phyloP scores from a whole-genome alignment of 1,284 basidiomycete species.

The Stereum hirsutum region DNA sequence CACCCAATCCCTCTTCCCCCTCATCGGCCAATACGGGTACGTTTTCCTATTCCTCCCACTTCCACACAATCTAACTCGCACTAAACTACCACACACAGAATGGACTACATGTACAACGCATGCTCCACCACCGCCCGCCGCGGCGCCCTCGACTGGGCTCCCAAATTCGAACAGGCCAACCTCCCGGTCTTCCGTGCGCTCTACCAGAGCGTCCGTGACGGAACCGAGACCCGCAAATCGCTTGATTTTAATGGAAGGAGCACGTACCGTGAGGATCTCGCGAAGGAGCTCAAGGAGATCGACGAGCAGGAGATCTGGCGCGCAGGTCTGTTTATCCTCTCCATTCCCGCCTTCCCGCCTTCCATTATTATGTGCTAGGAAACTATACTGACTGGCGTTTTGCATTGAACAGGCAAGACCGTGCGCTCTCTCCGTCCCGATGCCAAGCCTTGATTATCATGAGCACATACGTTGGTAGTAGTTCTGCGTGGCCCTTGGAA shows the following conservation, averaged over 20 bases:
- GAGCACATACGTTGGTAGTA: background rate
- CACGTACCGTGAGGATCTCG: constrained; percentile 93
- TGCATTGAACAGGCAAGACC: constrained; percentile 43
- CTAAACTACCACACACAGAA: constrained; percentile 36
- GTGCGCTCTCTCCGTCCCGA: constrained; percentile 76
- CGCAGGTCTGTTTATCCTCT: constrained; percentile 50
- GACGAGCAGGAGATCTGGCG: constrained; percentile 98
- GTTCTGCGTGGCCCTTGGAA: background rate
- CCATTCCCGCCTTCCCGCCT: background rate
- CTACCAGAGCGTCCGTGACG: constrained; percentile 91
- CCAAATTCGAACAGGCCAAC: constrained; percentile 92
- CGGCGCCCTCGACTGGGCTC: constrained; percentile 99
- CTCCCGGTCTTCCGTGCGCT: constrained; percentile 90
- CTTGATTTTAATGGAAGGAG: constrained; percentile 92
- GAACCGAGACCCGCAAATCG: constrained; percentile 94
- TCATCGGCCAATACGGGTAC: constrained; percentile 91
- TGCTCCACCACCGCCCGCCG: constrained; percentile 99
- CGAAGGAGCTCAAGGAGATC: constrained; percentile 92
- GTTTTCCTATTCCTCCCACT: constrained; percentile 14
- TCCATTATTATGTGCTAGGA: background rate
- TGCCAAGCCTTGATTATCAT: constrained; percentile 39
- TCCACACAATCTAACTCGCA: background rate
- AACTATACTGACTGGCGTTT: background rate
- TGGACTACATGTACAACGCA: constrained; percentile 99
- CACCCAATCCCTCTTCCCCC: constrained; percentile 95